phyloP scores from a whole-genome alignment of 1,284 basidiomycete genomes.

The Flammula alnicola region DNA sequence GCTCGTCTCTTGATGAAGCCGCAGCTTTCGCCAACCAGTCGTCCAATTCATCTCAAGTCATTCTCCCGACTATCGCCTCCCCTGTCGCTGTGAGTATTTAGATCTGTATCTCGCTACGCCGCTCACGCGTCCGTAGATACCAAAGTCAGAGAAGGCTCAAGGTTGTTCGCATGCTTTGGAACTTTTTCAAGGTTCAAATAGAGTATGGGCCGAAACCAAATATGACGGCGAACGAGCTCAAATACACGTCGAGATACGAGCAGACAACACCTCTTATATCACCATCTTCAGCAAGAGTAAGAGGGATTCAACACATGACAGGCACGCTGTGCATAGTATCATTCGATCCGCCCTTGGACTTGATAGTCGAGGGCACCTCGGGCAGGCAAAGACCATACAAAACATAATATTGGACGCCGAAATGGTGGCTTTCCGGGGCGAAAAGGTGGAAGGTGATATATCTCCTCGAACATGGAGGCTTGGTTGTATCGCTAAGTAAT shows the following conservation, averaged over 20 bases:
- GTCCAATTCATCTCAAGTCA: slow-evolving; percentile 33
- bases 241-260: slow-evolving; percentile 71
- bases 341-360: slow-evolving; percentile 68
- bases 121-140: slow-evolving; percentile 72
- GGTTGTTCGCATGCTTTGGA: slow-evolving; percentile 60
- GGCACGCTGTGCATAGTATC: slow-evolving; percentile 67
- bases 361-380: neutral
- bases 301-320: slow-evolving; percentile 77
- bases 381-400: slow-evolving; percentile 16
- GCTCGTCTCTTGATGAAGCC: slow-evolving; percentile 63
- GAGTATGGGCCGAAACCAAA: slow-evolving; percentile 85
- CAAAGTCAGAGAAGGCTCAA: slow-evolving; percentile 78
- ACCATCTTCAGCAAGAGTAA: slow-evolving; percentile 87
- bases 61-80: slow-evolving; percentile 53
- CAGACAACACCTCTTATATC: slow-evolving; percentile 49
- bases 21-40: slow-evolving; percentile 53
- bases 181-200: slow-evolving; percentile 45
- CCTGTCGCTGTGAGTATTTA: slow-evolving; percentile 48
- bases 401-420: slow-evolving; percentile 85
- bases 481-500: neutral
- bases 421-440: slow-evolving; percentile 81
- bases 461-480: neutral
- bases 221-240: slow-evolving; percentile 92
- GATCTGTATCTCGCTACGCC: no score
- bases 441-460: slow-evolving; percentile 59